These are phyloP conservation scores for Neonectria magnoliae DNA, from an alignment of 2,329 filamentous ascomycete genomes.

Conservation along the genomic window DNA sequence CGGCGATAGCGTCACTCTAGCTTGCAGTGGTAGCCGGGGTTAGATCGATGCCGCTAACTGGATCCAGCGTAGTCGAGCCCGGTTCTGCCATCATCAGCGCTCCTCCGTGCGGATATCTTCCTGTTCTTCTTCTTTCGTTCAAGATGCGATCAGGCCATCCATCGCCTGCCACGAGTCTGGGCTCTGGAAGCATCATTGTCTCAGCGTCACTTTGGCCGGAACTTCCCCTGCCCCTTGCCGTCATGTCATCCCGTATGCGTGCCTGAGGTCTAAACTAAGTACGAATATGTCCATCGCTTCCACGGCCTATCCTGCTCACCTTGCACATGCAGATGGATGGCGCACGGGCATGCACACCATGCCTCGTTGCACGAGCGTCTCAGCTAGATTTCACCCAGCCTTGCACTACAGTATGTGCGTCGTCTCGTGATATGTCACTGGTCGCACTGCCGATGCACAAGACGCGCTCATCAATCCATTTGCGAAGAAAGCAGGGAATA, in stretches of 20 bases:
- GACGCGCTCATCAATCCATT: background rate
- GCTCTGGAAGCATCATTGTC: background rate
- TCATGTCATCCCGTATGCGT: background rate
- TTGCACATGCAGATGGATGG: slow-evolving; percentile 4
- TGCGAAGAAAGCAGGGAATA: background rate
- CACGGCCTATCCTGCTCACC: background rate
- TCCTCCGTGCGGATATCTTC: background rate
- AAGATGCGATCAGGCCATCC: background rate
- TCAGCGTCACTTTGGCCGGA: background rate
- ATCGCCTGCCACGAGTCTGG: background rate
- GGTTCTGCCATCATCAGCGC: background rate
- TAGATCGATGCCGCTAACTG: slow-evolving; percentile 4
- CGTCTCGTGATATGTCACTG: slow-evolving; percentile 25
- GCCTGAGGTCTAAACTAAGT: background rate
- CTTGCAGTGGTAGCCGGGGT: background rate
- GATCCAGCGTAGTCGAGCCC: background rate
- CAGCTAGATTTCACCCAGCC: slow-evolving; percentile 30
- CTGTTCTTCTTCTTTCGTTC: too few species aligned
- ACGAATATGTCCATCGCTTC: background rate
- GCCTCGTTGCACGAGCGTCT: slow-evolving; percentile 33
- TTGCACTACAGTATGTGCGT: slow-evolving; percentile 12
- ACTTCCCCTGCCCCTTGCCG: background rate
- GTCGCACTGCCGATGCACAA: slow-evolving; percentile 27
- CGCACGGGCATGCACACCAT: slow-evolving; percentile 16
- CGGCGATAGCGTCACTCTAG: background rate